These are phyloP conservation scores for Botryosphaeria agaves DNA, from an alignment of 2,329 filamentous ascomycete species.

Conservation along the genomic window DNA sequence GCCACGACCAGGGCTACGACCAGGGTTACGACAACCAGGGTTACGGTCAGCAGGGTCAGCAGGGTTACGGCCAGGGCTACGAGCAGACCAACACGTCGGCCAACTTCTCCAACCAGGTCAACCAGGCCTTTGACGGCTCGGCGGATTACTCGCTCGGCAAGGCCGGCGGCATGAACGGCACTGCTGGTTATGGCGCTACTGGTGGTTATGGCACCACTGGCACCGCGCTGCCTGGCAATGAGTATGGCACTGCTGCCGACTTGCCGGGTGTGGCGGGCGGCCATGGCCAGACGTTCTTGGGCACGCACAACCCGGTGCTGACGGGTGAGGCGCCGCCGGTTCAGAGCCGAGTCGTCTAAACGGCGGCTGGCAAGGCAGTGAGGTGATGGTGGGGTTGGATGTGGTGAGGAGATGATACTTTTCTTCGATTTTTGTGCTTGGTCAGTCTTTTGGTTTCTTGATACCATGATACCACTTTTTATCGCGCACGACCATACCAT, in stretches of 20 bases:
- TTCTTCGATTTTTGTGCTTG: too few species aligned
- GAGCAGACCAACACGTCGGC: slow-evolving; percentile 8
- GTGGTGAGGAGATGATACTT: too few species aligned
- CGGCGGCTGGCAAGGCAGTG: too few species aligned
- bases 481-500: too few species aligned
- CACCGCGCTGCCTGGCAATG: too few species aligned
- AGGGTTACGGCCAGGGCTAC: slow-evolving; percentile 2
- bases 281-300: slow-evolving; percentile 20
- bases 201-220: not conserved
- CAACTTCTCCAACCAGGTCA: slow-evolving; percentile 26
- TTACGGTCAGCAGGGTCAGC: slow-evolving; percentile 4
- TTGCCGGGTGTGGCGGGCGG: not conserved
- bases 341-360: too few species aligned
- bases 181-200: not conserved
- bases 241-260: not conserved
- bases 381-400: too few species aligned
- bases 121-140: slow-evolving; percentile 19
- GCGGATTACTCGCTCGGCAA: slow-evolving; percentile 1
- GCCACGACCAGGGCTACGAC: slow-evolving; percentile 2
- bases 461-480: too few species aligned
- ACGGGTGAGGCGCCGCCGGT: too few species aligned
- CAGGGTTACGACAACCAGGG: slow-evolving; percentile 4
- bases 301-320: slow-evolving; percentile 25
- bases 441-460: too few species aligned
- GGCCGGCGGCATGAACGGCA: slow-evolving; percentile 1